These are phyloP conservation scores for Moniliella sp. DNA, from an alignment of 1,284 basidiomycete genomes.

Conservation along the genomic window DNA sequence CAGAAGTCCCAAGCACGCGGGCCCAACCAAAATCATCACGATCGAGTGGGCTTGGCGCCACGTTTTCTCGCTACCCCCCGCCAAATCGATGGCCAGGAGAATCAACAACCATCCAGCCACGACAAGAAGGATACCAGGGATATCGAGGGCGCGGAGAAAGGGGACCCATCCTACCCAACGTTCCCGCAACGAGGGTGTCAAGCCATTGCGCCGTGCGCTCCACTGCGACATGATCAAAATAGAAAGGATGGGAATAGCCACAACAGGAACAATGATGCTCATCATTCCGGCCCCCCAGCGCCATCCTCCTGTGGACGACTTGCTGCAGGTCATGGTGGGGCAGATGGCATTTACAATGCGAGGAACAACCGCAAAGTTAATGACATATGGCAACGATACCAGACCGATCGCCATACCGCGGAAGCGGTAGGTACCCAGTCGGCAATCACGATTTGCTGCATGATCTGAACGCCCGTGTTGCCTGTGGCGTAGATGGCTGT, in stretches of 20 bases:
- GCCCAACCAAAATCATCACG: slow-evolving; percentile 23
- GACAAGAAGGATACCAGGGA: slow-evolving; percentile 22
- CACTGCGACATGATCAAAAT: slow-evolving; percentile 18
- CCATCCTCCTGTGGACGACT: slow-evolving; percentile 7
- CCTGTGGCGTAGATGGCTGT: slow-evolving; percentile 25
- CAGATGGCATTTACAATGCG: slow-evolving; percentile 4
- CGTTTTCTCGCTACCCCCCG: slow-evolving; percentile 8
- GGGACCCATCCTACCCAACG: background rate
- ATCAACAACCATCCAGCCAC: slow-evolving; percentile 23
- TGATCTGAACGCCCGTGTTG: slow-evolving; percentile 27
- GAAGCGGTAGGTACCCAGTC: slow-evolving; percentile 23
- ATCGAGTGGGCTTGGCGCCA: slow-evolving; percentile 25
- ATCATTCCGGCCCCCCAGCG: slow-evolving; percentile 31
- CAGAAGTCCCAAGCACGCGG: slow-evolving; percentile 11
- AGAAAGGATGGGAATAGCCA: slow-evolving; percentile 14
- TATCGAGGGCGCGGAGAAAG: slow-evolving; percentile 11
- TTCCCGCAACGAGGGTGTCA: slow-evolving; percentile 16
- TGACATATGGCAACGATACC: slow-evolving; percentile 20
- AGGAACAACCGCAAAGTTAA: slow-evolving; percentile 21
- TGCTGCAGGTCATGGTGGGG: background rate
- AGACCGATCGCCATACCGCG: slow-evolving; percentile 22
- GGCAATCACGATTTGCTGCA: slow-evolving; percentile 29
- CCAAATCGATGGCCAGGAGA: slow-evolving; percentile 19
- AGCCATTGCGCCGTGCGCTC: slow-evolving; percentile 11
- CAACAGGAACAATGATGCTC: slow-evolving; percentile 25